These are phyloP conservation scores for Brassica carinata DNA, from an alignment of 345 rosid species.

Conservation along the genomic window DNA sequence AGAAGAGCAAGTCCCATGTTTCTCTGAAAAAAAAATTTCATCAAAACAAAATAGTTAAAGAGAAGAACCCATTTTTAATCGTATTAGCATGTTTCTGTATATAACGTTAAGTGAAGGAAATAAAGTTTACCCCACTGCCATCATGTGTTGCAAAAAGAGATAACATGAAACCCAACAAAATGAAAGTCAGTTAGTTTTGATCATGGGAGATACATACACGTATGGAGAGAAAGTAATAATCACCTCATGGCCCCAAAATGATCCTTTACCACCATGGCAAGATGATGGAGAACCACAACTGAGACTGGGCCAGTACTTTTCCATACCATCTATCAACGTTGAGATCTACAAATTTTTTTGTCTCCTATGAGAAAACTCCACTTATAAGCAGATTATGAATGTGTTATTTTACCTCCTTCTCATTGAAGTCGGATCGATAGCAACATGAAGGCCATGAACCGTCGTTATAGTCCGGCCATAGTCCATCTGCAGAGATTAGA, in stretches of 20 bases:
- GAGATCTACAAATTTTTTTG: slow-evolving; percentile 51
- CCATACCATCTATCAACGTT: slow-evolving; percentile 53
- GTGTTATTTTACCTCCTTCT: not conserved
- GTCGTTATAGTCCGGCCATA: slow-evolving; percentile 1
- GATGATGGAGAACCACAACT: slow-evolving; percentile 64
- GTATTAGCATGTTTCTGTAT: not conserved
- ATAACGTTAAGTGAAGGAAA: slow-evolving; percentile 7
- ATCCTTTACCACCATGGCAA: slow-evolving; percentile 65
- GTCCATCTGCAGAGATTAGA: not conserved
- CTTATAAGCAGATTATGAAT: not conserved
- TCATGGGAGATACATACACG: not conserved
- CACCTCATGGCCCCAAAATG: slow-evolving; percentile 91
- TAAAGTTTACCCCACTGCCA: slow-evolving; percentile 88
- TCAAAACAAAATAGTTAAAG: slow-evolving; percentile 3
- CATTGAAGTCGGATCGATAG: not conserved
- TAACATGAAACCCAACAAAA: slow-evolving; percentile 44
- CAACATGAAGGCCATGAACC: not conserved
- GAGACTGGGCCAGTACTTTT: slow-evolving; percentile 80
- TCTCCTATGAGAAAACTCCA: slow-evolving; percentile 5
- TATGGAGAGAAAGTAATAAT: not conserved
- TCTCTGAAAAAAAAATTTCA: slow-evolving; percentile 59
- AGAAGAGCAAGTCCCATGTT: slow-evolving; percentile 90
- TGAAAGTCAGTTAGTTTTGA: slow-evolving; percentile 46
- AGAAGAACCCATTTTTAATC: not conserved
- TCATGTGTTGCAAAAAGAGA: slow-evolving; percentile 37